Percentiles rank a stretch among this genome's conserved stretches.
phyloP scores from a whole-genome alignment of 108 stramenopile genomes.

The Cylindrotheca fusiformis region DNA sequence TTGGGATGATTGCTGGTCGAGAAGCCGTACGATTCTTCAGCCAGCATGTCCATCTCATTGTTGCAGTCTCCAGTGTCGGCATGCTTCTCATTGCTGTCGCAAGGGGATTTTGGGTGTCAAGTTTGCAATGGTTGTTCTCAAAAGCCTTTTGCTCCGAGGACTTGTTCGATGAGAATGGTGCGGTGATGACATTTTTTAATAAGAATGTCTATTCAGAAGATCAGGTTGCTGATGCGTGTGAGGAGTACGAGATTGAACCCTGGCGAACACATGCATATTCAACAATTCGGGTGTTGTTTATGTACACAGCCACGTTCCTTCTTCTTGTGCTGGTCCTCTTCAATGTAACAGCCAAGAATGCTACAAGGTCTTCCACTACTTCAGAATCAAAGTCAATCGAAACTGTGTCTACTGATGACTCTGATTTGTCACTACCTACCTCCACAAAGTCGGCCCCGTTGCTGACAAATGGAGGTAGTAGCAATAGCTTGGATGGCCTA shows the following conservation, averaged over 20 bases:
- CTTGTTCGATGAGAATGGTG: not conserved
- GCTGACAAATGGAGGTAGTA: not conserved
- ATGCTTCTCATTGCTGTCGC: constrained; percentile 20
- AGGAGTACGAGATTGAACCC: not conserved
- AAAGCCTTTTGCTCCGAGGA: not conserved
- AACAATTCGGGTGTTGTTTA: constrained; percentile 25
- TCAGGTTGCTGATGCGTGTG: not conserved
- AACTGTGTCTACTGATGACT: not conserved
- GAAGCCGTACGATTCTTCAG: constrained; percentile 44
- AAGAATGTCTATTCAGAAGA: not conserved
- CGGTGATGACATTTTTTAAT: not conserved
- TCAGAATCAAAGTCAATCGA: not conserved
- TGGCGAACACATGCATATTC: constrained; percentile 44
- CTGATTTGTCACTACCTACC: not conserved
- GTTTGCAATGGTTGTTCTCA: constrained; percentile 19
- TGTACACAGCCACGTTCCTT: constrained; percentile 41
- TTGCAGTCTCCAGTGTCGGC: constrained; percentile 19
- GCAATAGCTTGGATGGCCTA: too few relatives aligned
- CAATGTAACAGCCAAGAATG: constrained; percentile 22
- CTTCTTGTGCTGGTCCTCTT: constrained; percentile 31
- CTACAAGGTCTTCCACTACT: constrained; percentile 10
- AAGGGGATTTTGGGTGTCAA: constrained; percentile 11
- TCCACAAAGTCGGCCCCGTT: not conserved
- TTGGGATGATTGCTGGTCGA: constrained; percentile 43
- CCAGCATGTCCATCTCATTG: constrained; percentile 28